A percentile compares a stretch with the other conserved stretches of the same genome.
Evolutionary conservation across 768 basidiomycete genomes (phyloP).

Genomic region (Rhizopogon salebrosus): DNA sequence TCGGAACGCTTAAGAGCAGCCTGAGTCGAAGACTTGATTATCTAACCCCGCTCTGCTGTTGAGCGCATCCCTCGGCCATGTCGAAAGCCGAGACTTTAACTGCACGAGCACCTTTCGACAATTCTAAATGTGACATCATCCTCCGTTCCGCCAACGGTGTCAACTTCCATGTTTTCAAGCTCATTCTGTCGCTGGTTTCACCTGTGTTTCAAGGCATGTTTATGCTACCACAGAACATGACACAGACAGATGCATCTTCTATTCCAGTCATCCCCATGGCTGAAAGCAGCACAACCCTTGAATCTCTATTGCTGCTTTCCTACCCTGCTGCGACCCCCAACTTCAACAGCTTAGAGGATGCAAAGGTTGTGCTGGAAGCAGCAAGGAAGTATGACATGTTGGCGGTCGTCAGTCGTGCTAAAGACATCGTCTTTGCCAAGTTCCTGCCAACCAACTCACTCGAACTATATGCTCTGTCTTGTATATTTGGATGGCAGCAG

Average conservation of each 20-base stretch:
- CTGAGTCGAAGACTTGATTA: no score
- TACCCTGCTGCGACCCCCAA: constrained; percentile 23
- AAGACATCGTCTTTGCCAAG: constrained; percentile 7
- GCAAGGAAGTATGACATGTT: constrained; percentile 24
- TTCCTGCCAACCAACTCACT: constrained; percentile 14
- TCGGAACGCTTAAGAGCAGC: neutral
- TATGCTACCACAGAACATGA: constrained; percentile 31
- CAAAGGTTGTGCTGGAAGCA: constrained; percentile 10
- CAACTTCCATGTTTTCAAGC: constrained; percentile 9
- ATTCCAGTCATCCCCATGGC: constrained; percentile 34
- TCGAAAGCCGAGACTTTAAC: neutral
- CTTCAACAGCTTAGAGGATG: constrained; percentile 7
- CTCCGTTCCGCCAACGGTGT: constrained; percentile 8
- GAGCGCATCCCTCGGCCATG: no score
- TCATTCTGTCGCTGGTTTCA: constrained; percentile 43
- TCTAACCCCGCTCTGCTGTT: no score
- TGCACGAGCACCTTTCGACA: constrained; percentile 4
- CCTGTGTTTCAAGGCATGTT: constrained; percentile 47
- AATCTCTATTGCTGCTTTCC: constrained; percentile 33
- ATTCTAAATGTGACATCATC: constrained; percentile 9
- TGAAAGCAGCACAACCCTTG: constrained; percentile 34
- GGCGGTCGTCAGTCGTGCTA: constrained; percentile 10
- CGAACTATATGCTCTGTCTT: constrained; percentile 24
- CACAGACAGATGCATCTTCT: constrained; percentile 6
- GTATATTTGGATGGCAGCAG: constrained; percentile 13